Percentiles rank a stretch among this genome's conserved stretches.
Evolutionary conservation across 148 eudicot species (phyloP).

Genomic region (Cornus kousa): DNA sequence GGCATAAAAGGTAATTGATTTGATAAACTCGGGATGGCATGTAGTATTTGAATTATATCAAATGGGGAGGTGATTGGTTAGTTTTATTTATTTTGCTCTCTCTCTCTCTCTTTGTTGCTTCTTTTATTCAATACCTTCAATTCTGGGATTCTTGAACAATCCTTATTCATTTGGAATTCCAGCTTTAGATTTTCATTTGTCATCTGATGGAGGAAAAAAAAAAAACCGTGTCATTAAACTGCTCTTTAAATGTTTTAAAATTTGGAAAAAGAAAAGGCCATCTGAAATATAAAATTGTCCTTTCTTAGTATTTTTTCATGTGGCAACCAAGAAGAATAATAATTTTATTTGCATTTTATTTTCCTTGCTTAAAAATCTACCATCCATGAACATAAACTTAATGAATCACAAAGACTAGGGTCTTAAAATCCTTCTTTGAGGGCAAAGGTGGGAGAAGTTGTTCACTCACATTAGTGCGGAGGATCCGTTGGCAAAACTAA

Average conservation of each 20-base stretch:
- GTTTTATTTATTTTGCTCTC: too few species aligned
- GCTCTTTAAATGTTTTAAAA: background rate
- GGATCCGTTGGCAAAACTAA: too few species aligned
- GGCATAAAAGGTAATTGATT: background rate
- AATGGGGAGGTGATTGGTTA: background rate
- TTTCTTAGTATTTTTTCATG: background rate
- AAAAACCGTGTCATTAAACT: background rate
- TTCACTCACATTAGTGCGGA: too few species aligned
- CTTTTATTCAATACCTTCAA: too few species aligned
- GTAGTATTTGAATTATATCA: background rate
- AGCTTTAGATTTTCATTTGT: too few species aligned
- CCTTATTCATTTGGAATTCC: background rate
- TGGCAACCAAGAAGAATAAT: background rate
- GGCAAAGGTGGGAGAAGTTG: too few species aligned
- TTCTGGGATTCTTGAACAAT: background rate
- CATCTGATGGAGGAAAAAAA: too few species aligned
- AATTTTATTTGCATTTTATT: too few species aligned
- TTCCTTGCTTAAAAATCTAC: too few species aligned
- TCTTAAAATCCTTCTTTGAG: too few species aligned
- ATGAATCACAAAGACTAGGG: too few species aligned
- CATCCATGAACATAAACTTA: too few species aligned
- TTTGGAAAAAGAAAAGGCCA: background rate
- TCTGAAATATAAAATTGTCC: background rate
- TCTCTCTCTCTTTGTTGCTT: background rate
- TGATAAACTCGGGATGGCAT: background rate